A percentile compares a stretch with the other conserved stretches of the same genome.
Evolutionary conservation across 2,329 filamentous ascomycete genomes (phyloP).

Genomic region (Beauveria bassiana): DNA sequence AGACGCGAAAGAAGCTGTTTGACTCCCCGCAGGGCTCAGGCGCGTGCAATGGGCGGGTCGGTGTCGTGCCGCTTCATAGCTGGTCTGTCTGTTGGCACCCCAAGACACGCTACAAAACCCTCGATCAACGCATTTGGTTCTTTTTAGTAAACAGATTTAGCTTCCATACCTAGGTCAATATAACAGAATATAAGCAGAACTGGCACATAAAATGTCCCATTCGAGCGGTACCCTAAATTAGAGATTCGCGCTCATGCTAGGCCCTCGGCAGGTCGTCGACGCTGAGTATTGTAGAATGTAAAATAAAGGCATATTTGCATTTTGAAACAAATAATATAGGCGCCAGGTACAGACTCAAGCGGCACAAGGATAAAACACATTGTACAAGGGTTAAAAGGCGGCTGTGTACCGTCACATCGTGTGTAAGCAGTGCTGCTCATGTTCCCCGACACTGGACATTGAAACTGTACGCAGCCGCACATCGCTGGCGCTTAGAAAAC

Average conservation of each 20-base stretch:
- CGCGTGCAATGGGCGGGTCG: no score
- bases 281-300: not conserved
- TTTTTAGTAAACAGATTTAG: no score
- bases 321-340: not conserved
- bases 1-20: no score
- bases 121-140: no score
- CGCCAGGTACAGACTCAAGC: not conserved
- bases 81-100: no score
- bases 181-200: no score
- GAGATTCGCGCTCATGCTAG: not conserved
- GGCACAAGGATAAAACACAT: not conserved
- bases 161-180: no score
- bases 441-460: not conserved
- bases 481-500: not conserved
- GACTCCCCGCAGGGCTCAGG: no score
- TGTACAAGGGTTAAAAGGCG: not conserved
- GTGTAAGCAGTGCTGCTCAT: not conserved
- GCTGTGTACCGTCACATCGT: conserved; percentile 2
- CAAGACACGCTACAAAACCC: no score
- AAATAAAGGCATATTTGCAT: not conserved
- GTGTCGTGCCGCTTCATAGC: no score
- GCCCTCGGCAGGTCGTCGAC: no score
- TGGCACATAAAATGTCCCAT: no score
- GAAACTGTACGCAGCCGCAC: not conserved
- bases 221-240: not conserved